These are phyloP conservation scores for Solanum chiquidenum DNA, from an alignment of 257 asterid genomes.

Conservation along the genomic window DNA sequence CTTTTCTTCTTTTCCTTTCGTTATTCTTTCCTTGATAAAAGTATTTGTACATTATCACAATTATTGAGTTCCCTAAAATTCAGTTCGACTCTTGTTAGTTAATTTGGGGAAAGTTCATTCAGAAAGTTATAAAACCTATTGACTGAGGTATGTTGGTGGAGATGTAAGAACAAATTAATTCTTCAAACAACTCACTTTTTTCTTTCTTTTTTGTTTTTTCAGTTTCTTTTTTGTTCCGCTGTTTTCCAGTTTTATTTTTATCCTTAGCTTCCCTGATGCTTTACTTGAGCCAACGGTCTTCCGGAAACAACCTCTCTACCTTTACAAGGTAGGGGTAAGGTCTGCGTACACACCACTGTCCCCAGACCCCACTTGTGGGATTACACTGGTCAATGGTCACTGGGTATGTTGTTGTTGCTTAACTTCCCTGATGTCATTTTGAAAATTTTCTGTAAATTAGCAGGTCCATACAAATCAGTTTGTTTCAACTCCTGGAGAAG, in stretches of 20 bases:
- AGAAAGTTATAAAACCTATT: not conserved
- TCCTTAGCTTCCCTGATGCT: not conserved
- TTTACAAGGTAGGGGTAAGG: not conserved
- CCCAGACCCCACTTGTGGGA: not conserved
- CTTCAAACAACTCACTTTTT: not conserved
- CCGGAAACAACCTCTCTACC: not conserved
- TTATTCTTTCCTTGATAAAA: not conserved
- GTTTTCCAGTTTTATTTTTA: not conserved
- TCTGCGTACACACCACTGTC: not conserved
- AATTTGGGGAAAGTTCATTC: not conserved
- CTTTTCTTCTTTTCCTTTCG: not conserved
- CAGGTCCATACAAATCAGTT: conserved; percentile 24
- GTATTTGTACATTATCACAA: not conserved
- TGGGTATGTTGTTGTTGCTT: not conserved
- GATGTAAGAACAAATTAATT: not conserved
- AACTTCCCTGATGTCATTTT: not conserved
- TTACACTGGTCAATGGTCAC: not conserved
- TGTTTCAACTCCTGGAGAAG: conserved; percentile 43
- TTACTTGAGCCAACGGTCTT: not conserved
- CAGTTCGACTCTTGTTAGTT: not conserved
- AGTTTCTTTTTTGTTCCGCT: not conserved
- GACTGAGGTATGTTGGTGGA: not conserved
- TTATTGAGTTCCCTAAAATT: not conserved
- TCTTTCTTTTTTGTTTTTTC: not conserved
- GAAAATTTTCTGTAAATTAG: not conserved